Evolutionary conservation across 768 basidiomycete genomes (phyloP).

Genomic region (Pulveroboletus frians): DNA sequence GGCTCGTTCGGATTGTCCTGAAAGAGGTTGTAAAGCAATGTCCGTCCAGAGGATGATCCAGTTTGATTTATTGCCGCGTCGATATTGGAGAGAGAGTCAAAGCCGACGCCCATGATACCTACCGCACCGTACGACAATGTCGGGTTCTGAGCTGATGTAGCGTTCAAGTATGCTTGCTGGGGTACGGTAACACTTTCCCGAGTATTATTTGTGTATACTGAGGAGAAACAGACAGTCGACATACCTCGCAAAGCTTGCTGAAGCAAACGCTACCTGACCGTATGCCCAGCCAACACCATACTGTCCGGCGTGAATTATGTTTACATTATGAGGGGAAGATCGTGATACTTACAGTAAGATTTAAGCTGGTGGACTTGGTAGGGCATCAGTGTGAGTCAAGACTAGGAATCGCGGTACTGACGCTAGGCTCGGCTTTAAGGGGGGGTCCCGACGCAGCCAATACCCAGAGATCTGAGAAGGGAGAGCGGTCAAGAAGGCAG

Average conservation of each 20-base stretch:
- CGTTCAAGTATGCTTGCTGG: constrained; percentile 71
- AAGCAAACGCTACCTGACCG: constrained; percentile 58
- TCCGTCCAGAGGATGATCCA: constrained; percentile 56
- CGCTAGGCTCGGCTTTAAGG: constrained; percentile 46
- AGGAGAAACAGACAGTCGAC: constrained; percentile 14
- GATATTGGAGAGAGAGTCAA: constrained; percentile 69
- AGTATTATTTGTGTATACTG: constrained; percentile 6
- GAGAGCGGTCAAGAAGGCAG: neutral
- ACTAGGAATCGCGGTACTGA: constrained; percentile 25
- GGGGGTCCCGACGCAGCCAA: constrained; percentile 43
- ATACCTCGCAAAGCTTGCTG: constrained; percentile 68
- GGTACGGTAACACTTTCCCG: constrained; percentile 50
- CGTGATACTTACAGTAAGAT: constrained; percentile 50
- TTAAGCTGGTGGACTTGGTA: constrained; percentile 42
- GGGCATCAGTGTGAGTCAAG: constrained; percentile 4
- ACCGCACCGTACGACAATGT: constrained; percentile 64
- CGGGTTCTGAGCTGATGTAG: constrained; percentile 60
- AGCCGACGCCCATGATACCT: constrained; percentile 75
- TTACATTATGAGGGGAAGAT: neutral
- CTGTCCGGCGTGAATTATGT: constrained; percentile 32
- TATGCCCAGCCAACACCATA: constrained; percentile 80
- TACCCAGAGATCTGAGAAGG: constrained; percentile 63
- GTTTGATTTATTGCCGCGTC: constrained; percentile 57
- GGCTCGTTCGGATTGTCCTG: constrained; percentile 60
- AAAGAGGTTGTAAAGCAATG: constrained; percentile 74